Evolutionary conservation across 2,329 filamentous ascomycete genomes (phyloP).

Genomic region (Microsporum audouinii): DNA sequence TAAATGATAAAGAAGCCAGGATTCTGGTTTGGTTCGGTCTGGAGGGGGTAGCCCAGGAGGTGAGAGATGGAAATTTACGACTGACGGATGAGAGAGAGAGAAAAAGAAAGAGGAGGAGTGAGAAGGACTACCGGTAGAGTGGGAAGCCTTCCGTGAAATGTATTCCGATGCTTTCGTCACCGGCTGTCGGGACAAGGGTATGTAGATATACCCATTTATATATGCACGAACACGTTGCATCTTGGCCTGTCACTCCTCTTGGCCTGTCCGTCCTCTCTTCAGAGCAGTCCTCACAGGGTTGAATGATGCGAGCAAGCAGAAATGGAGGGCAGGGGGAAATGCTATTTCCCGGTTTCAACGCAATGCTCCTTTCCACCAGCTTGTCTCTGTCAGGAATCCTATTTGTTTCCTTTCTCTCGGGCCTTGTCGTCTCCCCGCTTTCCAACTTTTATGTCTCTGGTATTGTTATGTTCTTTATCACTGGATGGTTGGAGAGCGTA

Average conservation of each 20-base stretch:
- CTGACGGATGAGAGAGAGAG: not conserved
- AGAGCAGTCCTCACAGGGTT: not conserved
- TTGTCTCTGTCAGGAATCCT: not conserved
- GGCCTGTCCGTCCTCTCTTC: not conserved
- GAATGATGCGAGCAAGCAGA: not conserved
- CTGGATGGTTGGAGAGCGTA: not conserved
- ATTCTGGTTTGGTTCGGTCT: conserved; percentile 1
- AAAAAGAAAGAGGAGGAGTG: not conserved
- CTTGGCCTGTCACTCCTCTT: not conserved
- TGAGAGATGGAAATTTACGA: not conserved
- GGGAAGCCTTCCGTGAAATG: not conserved
- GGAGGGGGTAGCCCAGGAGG: not conserved
- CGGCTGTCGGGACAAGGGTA: not conserved
- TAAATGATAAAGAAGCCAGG: not conserved
- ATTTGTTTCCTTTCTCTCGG: not conserved
- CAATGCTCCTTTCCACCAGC: not conserved
- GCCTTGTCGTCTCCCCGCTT: not conserved
- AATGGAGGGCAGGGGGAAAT: not conserved
- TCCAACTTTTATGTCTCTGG: conserved; percentile 2
- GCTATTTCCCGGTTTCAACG: not conserved
- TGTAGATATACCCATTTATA: conserved; percentile 4
- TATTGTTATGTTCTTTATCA: not conserved
- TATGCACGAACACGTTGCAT: conserved; percentile 3
- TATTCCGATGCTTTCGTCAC: not conserved
- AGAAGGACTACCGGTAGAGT: not conserved